Percentiles rank a stretch among this genome's conserved stretches.
Conservation (phyloP, 192 early-diverging fungal genomes). For the Anaeromyces robustus region DNA sequence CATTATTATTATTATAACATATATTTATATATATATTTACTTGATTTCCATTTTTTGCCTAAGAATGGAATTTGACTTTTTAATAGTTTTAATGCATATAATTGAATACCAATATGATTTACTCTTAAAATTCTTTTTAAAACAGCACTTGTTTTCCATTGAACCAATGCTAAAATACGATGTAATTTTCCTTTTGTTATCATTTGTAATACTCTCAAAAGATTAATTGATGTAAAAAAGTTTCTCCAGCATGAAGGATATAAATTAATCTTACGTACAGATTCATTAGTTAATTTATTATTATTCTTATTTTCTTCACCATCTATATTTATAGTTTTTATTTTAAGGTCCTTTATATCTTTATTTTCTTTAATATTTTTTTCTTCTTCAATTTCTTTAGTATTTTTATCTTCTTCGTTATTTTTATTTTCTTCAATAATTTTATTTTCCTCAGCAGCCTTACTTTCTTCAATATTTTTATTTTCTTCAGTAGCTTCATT, state of each 20-base stretch:
- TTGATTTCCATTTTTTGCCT: constrained; percentile 63
- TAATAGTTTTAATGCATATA: constrained; percentile 63
- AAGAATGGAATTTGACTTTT: constrained; percentile 66
- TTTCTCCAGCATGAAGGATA: constrained; percentile 28
- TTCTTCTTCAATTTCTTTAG: not conserved
- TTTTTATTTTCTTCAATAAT: not conserved
- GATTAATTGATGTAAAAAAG: constrained; percentile 51
- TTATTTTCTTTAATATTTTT: not conserved
- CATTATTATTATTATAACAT: no score
- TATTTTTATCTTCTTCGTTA: no score
- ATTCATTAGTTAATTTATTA: no score
- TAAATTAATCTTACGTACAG: constrained; percentile 1
- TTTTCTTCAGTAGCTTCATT: not conserved
- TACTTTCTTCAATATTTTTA: not conserved
- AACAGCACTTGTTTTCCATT: constrained; percentile 71
- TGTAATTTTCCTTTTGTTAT: constrained; percentile 63
- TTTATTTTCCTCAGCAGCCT: not conserved
- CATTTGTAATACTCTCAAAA: constrained; percentile 63
- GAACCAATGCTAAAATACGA: constrained; percentile 56
- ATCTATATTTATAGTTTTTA: no score
- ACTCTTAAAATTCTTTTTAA: constrained; percentile 63
- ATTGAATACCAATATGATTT: constrained; percentile 38
- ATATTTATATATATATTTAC: constrained; percentile 19
- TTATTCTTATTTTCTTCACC: not conserved
- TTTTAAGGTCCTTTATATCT: not conserved